These are phyloP conservation scores for Neurospora tetrasperma DNA, from an alignment of 495 filamentous ascomycete genomes.

Conservation along the genomic window DNA sequence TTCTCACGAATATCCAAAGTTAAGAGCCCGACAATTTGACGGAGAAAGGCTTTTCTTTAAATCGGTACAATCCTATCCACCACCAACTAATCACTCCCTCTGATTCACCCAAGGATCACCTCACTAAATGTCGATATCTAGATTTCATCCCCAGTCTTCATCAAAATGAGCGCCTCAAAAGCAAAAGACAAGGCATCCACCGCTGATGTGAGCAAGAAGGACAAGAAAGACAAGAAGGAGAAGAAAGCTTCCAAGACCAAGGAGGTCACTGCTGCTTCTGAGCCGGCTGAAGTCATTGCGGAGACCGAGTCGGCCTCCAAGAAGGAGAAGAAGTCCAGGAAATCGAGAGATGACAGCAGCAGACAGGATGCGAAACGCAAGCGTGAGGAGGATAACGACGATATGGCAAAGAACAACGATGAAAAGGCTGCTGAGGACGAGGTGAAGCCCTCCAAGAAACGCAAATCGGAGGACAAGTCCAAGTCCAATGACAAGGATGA, in stretches of 20 bases:
- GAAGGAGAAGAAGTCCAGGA: constrained; percentile 22
- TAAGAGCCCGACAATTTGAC: neutral
- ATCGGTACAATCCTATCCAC: neutral
- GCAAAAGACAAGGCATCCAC: neutral
- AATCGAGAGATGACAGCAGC: constrained; percentile 4
- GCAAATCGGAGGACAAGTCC: constrained; percentile 4
- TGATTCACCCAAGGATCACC: neutral
- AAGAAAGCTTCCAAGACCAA: constrained; percentile 8
- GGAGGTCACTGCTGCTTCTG: neutral
- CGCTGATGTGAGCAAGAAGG: neutral
- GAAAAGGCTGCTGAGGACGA: neutral
- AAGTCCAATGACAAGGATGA: too few species aligned
- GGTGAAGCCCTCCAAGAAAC: constrained; percentile 3
- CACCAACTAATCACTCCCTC: neutral
- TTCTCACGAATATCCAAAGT: neutral
- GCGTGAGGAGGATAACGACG: neutral
- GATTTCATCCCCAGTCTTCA: neutral
- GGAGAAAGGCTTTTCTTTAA: neutral
- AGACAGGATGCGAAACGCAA: constrained; percentile 15
- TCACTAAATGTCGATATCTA: neutral
- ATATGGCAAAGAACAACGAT: too few species aligned
- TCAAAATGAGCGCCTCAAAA: neutral
- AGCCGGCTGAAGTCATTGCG: neutral
- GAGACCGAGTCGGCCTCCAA: constrained; percentile 7
- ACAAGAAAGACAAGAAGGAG: neutral